These are phyloP conservation scores for Musa acuminata DNA, from an alignment of 176 grass and related monocot species.

Conservation along the genomic window DNA sequence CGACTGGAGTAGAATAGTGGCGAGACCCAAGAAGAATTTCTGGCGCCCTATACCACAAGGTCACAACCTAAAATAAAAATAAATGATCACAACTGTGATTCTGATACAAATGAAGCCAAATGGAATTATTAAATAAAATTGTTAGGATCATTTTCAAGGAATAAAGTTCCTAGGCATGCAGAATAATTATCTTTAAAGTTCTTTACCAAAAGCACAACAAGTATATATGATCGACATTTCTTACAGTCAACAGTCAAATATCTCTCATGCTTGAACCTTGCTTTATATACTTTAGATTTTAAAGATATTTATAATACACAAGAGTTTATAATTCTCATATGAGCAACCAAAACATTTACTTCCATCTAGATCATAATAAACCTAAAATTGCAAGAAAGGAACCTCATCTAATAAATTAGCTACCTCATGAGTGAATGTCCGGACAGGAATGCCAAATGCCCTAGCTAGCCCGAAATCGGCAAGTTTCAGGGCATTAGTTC, in stretches of 20 bases:
- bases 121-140: too few relatives aligned
- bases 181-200: neutral
- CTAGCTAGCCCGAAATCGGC: conserved; percentile 3
- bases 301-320: neutral
- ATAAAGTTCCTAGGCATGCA: neutral
- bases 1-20: conserved; percentile 8
- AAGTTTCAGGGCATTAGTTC: neutral
- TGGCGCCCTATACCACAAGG: conserved; percentile 14
- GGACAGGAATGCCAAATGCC: conserved; percentile 3
- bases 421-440: conserved; percentile 13
- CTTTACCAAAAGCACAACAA: neutral
- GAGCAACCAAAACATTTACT: too few relatives aligned
- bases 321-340: neutral
- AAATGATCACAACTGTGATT: neutral
- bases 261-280: neutral
- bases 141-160: neutral
- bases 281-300: neutral
- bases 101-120: neutral
- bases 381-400: neutral
- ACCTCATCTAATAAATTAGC: neutral
- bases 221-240: neutral
- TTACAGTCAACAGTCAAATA: too few relatives aligned
- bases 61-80: conserved; percentile 5
- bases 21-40: conserved; percentile 8
- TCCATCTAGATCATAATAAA: neutral